These are phyloP conservation scores for Dactylellina cionopaga DNA, from an alignment of 2,329 filamentous ascomycete species.

Conservation along the genomic window DNA sequence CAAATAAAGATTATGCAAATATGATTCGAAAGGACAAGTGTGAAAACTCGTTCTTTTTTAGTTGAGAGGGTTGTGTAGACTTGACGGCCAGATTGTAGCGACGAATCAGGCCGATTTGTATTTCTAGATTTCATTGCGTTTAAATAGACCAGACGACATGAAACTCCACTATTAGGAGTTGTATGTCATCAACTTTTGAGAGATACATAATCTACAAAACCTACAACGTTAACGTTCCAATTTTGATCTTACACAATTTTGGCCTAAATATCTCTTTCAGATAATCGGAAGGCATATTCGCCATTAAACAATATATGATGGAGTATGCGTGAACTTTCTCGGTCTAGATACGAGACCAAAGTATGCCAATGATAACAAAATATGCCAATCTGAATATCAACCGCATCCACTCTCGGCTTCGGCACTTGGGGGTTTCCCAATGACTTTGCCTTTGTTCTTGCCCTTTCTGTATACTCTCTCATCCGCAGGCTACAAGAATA, in stretches of 20 bases:
- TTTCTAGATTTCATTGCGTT: neutral
- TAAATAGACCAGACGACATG: too few relatives aligned
- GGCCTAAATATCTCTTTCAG: too few relatives aligned
- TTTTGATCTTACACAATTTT: too few relatives aligned
- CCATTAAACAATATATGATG: too few relatives aligned
- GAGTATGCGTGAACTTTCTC: too few relatives aligned
- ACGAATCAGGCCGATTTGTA: neutral
- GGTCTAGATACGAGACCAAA: neutral
- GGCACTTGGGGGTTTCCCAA: slow-evolving; percentile 8
- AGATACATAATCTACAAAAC: too few relatives aligned
- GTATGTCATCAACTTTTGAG: too few relatives aligned
- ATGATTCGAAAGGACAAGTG: slow-evolving; percentile 83
- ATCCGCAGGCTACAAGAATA: slow-evolving; percentile 71
- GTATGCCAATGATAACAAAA: neutral
- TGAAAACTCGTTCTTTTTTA: slow-evolving; percentile 93
- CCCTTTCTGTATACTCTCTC: slow-evolving; percentile 88
- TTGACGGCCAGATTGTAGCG: too few relatives aligned
- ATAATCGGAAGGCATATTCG: too few relatives aligned
- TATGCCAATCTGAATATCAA: slow-evolving; percentile 1
- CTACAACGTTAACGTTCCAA: too few relatives aligned
- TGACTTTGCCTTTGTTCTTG: slow-evolving; percentile 63
- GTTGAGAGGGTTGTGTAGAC: slow-evolving; percentile 59
- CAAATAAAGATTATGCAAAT: slow-evolving; percentile 82
- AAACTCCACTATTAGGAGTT: too few relatives aligned
- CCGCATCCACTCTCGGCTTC: slow-evolving; percentile 50